Evolutionary conservation across 768 basidiomycete species (phyloP).

Genomic region (Trametes coccinea): DNA sequence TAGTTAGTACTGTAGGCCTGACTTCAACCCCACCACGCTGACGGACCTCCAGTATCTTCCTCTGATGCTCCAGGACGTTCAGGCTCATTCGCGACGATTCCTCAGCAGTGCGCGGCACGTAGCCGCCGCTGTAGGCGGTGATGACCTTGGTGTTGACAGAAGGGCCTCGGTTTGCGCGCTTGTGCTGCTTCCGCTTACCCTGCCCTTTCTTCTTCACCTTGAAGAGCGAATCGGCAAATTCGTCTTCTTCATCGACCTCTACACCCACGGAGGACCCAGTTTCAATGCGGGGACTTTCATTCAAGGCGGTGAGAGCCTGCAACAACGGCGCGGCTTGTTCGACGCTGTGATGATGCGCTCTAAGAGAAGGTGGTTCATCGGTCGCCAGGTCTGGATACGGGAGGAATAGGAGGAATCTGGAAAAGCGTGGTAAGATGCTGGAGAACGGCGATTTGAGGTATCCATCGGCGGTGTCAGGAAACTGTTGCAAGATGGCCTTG

Average conservation of each 20-base stretch:
- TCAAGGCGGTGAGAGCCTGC: background rate
- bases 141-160: conserved; percentile 34
- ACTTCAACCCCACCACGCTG: background rate
- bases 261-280: background rate
- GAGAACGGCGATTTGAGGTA: conserved; percentile 3
- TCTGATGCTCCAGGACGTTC: conserved; percentile 30
- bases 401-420: conserved; percentile 12
- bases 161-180: conserved; percentile 15
- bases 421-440: conserved; percentile 6
- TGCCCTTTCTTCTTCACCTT: conserved; percentile 4
- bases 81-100: conserved; percentile 23
- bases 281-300: background rate
- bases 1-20: background rate
- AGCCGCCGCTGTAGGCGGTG: conserved; percentile 27
- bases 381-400: conserved; percentile 1
- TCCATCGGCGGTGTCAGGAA: background rate
- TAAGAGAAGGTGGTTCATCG: background rate
- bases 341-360: background rate
- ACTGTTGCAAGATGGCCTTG: background rate
- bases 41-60: conserved; percentile 32
- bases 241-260: background rate
- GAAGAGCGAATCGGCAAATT: background rate
- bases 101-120: conserved; percentile 28
- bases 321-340: background rate
- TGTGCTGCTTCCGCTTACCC: background rate